Evolutionary conservation across 495 filamentous ascomycete species (phyloP), one percentile per base, ranked within the genome.

Genomic region (Darksidea phi): DNA sequence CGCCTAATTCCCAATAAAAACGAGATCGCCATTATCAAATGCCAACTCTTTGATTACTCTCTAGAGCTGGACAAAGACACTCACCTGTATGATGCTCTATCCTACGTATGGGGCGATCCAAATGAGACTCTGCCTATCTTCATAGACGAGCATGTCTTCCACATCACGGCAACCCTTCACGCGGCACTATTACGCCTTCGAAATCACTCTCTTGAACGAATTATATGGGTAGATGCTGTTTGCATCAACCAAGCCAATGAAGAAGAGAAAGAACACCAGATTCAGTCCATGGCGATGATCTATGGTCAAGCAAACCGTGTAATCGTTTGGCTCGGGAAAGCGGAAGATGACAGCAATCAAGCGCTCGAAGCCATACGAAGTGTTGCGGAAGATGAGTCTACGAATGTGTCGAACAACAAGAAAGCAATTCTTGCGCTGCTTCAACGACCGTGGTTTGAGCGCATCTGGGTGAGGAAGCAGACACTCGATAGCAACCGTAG

Each of bases 401-500:
- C 5, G 6, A 43, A 15, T n/a, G 3, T 15, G 3, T 15, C 41
- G 6, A 58, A 3, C 24, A 48, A 48, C 12, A 21, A 58, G 32
- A 8, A 58, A 48, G 54, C 57, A 56, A 53, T 64, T 59, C 54
- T 69, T 42, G 48, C 24, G 18, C 21, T 73, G 12, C 45, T 73
- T 53, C 24, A 66, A 54, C 63, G 55, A 28, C 21, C 48, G 28
- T 73, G 70, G 71, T 72, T 73, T 66, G 56, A 48, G 48, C 70
- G 67, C 28, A 70, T 72, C 32, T 73, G 70, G 71, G 70, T 71
- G 69, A 66, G 63, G 10, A n/a, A 57, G 51, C 34, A 37, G 23
- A 20, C 21, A 1, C 11, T 48, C 23, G 20, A 48, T 3, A 43
- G 5, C 6, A 3, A n/a, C n/a, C n/a, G n/a, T n/a, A 43, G 5